phyloP scores from a whole-genome alignment of 2,329 filamentous ascomycete species.

The Penicillium sp. region DNA sequence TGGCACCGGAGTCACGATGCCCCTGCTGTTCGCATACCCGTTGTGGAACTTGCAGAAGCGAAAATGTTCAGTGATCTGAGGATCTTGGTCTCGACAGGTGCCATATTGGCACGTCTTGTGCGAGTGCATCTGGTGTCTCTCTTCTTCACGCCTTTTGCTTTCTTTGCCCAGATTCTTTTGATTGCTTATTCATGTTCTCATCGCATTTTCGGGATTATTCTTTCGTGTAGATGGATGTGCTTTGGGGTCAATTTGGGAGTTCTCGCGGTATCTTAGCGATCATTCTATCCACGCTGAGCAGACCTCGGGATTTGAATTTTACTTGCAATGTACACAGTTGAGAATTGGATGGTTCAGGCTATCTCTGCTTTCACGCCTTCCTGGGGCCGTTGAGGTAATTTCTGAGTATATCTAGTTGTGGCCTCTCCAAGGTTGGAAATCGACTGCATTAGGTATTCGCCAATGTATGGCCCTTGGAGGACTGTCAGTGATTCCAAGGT shows the following conservation, averaged over 20 bases:
- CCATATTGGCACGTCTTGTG: too few relatives aligned
- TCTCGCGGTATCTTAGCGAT: not conserved
- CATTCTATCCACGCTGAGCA: not conserved
- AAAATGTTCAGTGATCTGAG: not conserved
- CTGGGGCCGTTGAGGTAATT: too few relatives aligned
- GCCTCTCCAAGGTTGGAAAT: too few relatives aligned
- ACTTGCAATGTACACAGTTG: too few relatives aligned
- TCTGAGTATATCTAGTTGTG: too few relatives aligned
- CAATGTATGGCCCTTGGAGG: too few relatives aligned
- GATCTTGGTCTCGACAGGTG: not conserved
- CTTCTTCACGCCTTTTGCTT: not conserved
- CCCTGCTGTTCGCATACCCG: not conserved
- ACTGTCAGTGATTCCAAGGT: too few relatives aligned
- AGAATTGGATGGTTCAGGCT: too few relatives aligned
- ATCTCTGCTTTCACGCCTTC: too few relatives aligned
- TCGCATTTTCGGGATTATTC: not conserved
- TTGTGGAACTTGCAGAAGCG: not conserved
- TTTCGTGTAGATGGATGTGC: not conserved
- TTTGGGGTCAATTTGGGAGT: not conserved
- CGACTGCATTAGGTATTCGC: too few relatives aligned
- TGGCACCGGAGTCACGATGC: conserved; percentile 7
- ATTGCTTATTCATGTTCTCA: not conserved
- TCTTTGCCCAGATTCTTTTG: not conserved
- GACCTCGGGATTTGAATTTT: too few relatives aligned
- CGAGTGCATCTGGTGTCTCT: not conserved